Evolutionary conservation across 2,329 filamentous ascomycete species (phyloP), one percentile per base, ranked within the genome.

Genomic region (Drechslerella stenobrocha): DNA sequence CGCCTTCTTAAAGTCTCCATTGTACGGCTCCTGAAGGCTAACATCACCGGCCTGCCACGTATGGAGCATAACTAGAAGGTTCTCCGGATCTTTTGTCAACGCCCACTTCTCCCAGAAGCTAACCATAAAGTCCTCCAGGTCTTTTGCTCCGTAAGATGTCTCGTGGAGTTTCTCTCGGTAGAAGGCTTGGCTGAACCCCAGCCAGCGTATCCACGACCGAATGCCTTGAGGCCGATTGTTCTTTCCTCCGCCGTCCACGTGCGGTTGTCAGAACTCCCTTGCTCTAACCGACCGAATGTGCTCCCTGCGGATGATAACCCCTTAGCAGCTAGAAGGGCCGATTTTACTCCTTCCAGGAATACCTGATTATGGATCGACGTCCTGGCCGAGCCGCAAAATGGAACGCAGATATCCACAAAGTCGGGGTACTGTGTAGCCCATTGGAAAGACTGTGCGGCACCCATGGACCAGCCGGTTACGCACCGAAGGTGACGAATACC

Each of bases 161-260:
- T 59, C 42, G 13, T 66, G 34, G n/a, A 66, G 26, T 74, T 81
- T 85, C 71, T 89, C 79, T 0, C 88, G 81, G 73, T 92, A 92
- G 73, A 91, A 92, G 0, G 87, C 81, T 73, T 91, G 88, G 52
- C 84, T 87, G 72, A 92, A 0, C 89, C 88, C 88, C 84, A 93
- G 0, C 88, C 88, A 0, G 88, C 87, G 75, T 93, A 93, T 0
- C 85, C 88, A 44, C 87, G 80, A 0, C 82, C 87, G 59, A 92
- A 82, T 0, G 88, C 88, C 73, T 86, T 90, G 37, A 92, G 74
- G 0, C 83, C 85, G 18, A 79, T 77, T 13, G 79, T 77, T 47
- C 75, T 81, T 70, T 86, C 81, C 51, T 82, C 78, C 0, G 77
- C 75, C 1, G 77, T 80, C 81, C 84, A 87, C 0, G 74, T 72